A percentile compares a stretch with the other conserved stretches of the same genome.
Evolutionary conservation across 495 filamentous ascomycete genomes (phyloP).

Genomic region (Xylaria intraflava): DNA sequence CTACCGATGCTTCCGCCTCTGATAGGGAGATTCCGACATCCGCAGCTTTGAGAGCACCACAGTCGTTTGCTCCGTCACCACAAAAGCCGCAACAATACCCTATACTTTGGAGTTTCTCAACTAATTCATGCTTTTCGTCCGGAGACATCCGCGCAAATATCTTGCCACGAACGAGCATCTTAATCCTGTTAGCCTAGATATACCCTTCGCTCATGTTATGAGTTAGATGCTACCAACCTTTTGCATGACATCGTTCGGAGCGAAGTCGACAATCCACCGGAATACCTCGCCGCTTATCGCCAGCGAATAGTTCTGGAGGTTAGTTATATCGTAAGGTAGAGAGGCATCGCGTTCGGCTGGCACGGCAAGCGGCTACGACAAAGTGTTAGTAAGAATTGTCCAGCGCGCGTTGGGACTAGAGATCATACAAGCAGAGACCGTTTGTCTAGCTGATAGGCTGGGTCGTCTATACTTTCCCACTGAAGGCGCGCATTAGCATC

Average conservation of each 20-base stretch:
- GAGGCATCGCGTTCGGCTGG: constrained; percentile 69
- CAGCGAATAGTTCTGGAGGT: constrained; percentile 74
- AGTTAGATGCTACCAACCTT: constrained; percentile 40
- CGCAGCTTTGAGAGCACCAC: constrained; percentile 92
- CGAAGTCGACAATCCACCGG: constrained; percentile 91
- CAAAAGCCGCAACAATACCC: constrained; percentile 97
- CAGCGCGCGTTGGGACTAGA: neutral
- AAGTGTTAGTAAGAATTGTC: constrained; percentile 24
- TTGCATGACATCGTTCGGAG: constrained; percentile 65
- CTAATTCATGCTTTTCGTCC: constrained; percentile 96
- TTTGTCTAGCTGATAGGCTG: constrained; percentile 65
- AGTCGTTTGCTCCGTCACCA: constrained; percentile 97
- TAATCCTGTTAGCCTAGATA: constrained; percentile 15
- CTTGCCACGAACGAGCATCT: constrained; percentile 87
- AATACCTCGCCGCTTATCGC: constrained; percentile 93
- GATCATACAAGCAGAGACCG: constrained; percentile 58
- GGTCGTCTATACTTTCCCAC: constrained; percentile 92
- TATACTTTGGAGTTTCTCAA: constrained; percentile 94
- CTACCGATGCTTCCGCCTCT: constrained; percentile 95
- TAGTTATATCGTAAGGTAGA: constrained; percentile 72
- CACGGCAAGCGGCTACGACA: constrained; percentile 56
- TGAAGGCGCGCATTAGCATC: constrained; percentile 62
- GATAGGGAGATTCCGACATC: constrained; percentile 98
- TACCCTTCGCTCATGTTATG: neutral
- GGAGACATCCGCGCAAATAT: constrained; percentile 98